Base-by-base conservation (phyloP, 345 rosid species). In the Luvunga scandens region DNA sequence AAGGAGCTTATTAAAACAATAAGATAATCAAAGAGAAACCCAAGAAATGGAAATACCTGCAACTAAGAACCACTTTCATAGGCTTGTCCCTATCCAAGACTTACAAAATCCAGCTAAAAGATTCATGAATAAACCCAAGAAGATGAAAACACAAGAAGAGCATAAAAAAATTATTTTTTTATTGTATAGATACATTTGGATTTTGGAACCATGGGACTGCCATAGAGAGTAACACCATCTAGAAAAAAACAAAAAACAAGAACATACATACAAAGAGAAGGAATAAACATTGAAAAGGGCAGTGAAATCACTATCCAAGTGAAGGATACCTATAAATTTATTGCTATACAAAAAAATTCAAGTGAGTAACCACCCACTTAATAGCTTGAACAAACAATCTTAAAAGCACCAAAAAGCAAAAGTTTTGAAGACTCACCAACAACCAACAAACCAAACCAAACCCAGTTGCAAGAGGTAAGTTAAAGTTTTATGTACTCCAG, bases 271-370 rank as follows among this genome's bases (percentile, higher is more conserved):
- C 89, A 90, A 89, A 86, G 89, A 28, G 91, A 92, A 93, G 91
- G 97, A 93, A 95, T 92, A 90, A 92, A 91, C 98, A 86, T 91
- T 88, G 95, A 90, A 90, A 94, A 84, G 89, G 85, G 91, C 86
- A 94, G 93, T 90, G 88, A 89, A 91, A 90, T 91, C 94, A 89
- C 91, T 81, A 87, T 90, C 97, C 22, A 19, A 53, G n/a, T 69
- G 66, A 69, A 83, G 75, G 70, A 77, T 77, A 85, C 77, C 80
- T 75, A 45, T 70, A 60, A 85, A 87, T 62, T 77, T 72, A 84
- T 78, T 79, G 82, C 73, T 30, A 16, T 22, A 67, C 50, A 42
- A 24, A 66, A 64, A 72, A 69, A 12, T 77, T 16, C 22, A 18
- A 53, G 19, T 5, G 57, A 53, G 42, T 74, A 74, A 80, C 22